Conservation (phyloP, 495 filamentous ascomycete genomes). For the Hypoxylon intermedium region DNA sequence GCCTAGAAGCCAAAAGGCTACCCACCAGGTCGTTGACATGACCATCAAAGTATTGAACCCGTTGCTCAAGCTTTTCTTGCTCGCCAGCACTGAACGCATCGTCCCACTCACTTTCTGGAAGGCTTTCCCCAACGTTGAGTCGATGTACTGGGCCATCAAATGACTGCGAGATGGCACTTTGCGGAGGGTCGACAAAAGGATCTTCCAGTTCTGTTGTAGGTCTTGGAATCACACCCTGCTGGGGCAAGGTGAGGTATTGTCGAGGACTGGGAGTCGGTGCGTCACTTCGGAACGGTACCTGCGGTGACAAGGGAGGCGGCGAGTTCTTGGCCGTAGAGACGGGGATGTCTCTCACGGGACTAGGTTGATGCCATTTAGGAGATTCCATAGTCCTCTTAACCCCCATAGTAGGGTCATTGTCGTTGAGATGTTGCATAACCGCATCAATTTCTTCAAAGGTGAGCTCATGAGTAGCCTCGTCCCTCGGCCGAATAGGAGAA, state of each 20-base stretch:
- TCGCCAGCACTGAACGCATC: constrained; percentile 82
- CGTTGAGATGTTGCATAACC: constrained; percentile 82
- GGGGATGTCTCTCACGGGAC: constrained; percentile 47
- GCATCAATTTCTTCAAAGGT: constrained; percentile 84
- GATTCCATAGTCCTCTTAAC: constrained; percentile 66
- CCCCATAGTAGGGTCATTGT: constrained; percentile 72
- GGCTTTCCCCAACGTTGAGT: constrained; percentile 67
- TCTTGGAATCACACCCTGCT: constrained; percentile 42
- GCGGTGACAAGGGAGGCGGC: constrained; percentile 63
- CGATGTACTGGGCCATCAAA: constrained; percentile 67
- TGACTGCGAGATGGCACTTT: constrained; percentile 43
- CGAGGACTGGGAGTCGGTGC: constrained; percentile 78
- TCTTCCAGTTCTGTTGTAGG: constrained; percentile 54
- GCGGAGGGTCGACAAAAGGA: constrained; percentile 54
- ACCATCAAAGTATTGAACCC: constrained; percentile 81
- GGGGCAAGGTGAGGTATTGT: constrained; percentile 55
- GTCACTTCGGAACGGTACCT: constrained; percentile 67
- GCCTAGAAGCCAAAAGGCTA: constrained; percentile 73
- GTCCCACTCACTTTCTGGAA: constrained; percentile 88
- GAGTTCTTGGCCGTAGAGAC: constrained; percentile 50
- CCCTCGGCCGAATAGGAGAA: constrained; percentile 20
- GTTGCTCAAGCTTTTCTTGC: constrained; percentile 76
- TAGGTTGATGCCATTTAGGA: constrained; percentile 54
- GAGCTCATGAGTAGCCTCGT: constrained; percentile 50
- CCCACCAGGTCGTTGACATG: constrained; percentile 87